A percentile compares a stretch with the other conserved stretches of the same genome.
Conservation (phyloP, 164 flowering plant species). For the Cinnamomum micranthum region DNA sequence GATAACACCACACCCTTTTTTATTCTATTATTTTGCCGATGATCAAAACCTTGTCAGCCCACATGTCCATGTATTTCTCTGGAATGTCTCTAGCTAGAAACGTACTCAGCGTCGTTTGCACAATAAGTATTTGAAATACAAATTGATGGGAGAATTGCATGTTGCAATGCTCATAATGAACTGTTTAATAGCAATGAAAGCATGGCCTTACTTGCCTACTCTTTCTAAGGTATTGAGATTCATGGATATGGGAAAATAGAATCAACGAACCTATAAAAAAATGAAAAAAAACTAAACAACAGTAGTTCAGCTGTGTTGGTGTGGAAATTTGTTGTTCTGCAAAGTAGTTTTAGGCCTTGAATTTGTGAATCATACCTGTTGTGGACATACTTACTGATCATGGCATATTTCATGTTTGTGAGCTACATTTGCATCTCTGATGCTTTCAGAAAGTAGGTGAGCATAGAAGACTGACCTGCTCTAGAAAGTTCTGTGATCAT, state of each 20-base stretch:
- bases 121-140: conserved; percentile 1
- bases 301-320: conserved; percentile 1
- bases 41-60: conserved; percentile 4
- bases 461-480: not conserved
- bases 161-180: not conserved
- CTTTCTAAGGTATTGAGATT: conserved; percentile 8
- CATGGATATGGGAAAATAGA: not conserved
- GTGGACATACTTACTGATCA: not conserved
- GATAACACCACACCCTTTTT: not conserved
- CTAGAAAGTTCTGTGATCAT: conserved; percentile 1
- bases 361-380: not conserved
- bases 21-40: conserved; percentile 7
- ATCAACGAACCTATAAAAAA: no score
- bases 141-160: conserved; percentile 1
- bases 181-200: not conserved
- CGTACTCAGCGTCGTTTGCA: not conserved
- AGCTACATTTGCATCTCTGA: not conserved
- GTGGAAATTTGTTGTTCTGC: not conserved
- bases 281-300: not conserved
- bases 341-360: not conserved
- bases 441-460: not conserved
- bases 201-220: conserved; percentile 6
- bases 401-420: not conserved
- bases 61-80: conserved; percentile 3
- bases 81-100: not conserved